Base-by-base conservation (phyloP, 352 stramenopile genomes). In the Phytophthora quininea region DNA sequence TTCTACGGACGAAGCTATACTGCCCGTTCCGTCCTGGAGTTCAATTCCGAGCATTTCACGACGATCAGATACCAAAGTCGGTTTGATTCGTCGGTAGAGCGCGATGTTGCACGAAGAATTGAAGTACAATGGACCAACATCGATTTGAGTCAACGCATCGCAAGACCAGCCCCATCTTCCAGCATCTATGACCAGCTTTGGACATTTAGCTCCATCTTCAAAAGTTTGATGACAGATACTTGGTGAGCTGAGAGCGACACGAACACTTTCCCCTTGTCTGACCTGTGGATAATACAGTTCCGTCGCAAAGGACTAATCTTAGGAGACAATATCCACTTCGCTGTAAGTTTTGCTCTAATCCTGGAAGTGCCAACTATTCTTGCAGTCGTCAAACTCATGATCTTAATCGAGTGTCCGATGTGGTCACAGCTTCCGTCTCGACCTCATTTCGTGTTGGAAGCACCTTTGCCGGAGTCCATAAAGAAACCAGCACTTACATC, bases 331-430 rank as follows among this genome's bases (percentile, higher is more conserved):
- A 7, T 49, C 3, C 15, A 49, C 43, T 3, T n/a, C 14, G 43
- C 15, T 49, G 43, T 29, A 49, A 49, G 29, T 24, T 46, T 49
- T 49, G 43, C 43, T 49, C 43, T 49, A 49, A 49, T 49, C 43
- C 43, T 49, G 43, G 43, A 49, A 11, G 43, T 49, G 29, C 24
- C 43, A 49, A 49, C 43, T 49, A 49, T 49, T 29, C 15, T 49
- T 49, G 29, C 19, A n/a, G 1, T 49, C 3, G 3, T 49, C 15
- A 27, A 12, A 49, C 0, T 40, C 35, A 40, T 40, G 35, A 6
- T 12, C 43, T 40, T 11, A 0, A 40, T 40, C 35, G 35, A 40
- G 35, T 40, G 35, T 40, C 35, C 35, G 35, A 40, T 40, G 35
- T 40, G 10, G 35, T 11, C 35, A 40, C 10, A 40, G 35, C 35